These are phyloP conservation scores for Cladosporium sp. DNA, from an alignment of 2,329 filamentous ascomycete genomes.

Conservation along the genomic window DNA sequence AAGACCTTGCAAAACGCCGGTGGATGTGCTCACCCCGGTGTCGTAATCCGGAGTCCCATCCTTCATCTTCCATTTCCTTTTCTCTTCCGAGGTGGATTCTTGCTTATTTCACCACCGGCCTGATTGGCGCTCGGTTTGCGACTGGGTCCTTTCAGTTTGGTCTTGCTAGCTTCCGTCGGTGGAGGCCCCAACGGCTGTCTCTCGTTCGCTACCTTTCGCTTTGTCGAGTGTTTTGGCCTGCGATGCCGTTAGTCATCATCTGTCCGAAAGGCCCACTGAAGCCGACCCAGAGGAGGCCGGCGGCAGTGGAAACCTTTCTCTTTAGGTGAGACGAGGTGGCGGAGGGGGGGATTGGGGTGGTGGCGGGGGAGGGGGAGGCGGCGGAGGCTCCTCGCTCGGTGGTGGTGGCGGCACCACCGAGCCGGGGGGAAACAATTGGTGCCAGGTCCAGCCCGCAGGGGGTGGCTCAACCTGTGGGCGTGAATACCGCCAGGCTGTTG, in stretches of 20 bases:
- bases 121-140: slow-evolving; percentile 4
- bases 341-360: background rate
- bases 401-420: background rate
- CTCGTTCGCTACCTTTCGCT: background rate
- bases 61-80: background rate
- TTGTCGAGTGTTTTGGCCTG: background rate
- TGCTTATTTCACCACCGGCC: background rate
- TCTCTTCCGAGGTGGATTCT: background rate
- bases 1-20: background rate
- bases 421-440: background rate
- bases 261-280: slow-evolving; percentile 4
- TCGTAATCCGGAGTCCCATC: background rate
- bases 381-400: background rate
- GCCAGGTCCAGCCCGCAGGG: background rate
- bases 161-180: background rate
- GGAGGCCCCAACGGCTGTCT: background rate
- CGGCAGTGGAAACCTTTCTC: background rate
- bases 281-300: background rate
- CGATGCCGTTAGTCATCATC: background rate
- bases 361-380: background rate
- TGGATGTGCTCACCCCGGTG: slow-evolving; percentile 1
- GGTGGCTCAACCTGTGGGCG: background rate
- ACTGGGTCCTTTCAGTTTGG: background rate
- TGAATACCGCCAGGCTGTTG: background rate
- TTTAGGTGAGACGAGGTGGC: background rate